phyloP scores from a whole-genome alignment of 2,329 filamentous ascomycete species.

The Spiromastix sp. region DNA sequence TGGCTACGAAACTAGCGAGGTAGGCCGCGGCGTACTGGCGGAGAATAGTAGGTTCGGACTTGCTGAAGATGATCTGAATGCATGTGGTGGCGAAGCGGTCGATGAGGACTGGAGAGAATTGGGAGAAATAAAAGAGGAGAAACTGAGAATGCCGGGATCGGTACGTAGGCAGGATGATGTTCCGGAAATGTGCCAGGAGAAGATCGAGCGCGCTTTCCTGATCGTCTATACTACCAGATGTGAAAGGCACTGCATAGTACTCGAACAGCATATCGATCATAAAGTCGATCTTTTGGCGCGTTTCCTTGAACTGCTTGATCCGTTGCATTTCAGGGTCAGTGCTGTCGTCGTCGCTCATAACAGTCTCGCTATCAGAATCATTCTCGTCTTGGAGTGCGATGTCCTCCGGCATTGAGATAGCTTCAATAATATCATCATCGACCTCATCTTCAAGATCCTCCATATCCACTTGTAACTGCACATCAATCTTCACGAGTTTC shows the following conservation, averaged over 20 bases:
- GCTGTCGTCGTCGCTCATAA: slow-evolving; percentile 53
- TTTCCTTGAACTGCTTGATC: slow-evolving; percentile 63
- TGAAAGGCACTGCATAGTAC: slow-evolving; percentile 66
- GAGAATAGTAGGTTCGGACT: slow-evolving; percentile 56
- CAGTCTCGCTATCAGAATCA: slow-evolving; percentile 52
- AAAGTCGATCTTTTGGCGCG: slow-evolving; percentile 82
- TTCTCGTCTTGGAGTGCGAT: slow-evolving; percentile 18
- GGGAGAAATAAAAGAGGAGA: slow-evolving; percentile 88
- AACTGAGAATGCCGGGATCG: slow-evolving; percentile 92
- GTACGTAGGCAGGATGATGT: slow-evolving; percentile 80
- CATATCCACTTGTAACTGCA: slow-evolving; percentile 86
- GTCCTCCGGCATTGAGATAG: slow-evolving; percentile 14
- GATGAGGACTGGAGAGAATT: slow-evolving; percentile 65
- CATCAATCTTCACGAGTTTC: slow-evolving; percentile 84
- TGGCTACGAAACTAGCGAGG: slow-evolving; percentile 85
- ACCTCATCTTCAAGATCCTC: slow-evolving; percentile 87
- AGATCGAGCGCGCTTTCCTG: slow-evolving; percentile 66
- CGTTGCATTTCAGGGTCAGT: slow-evolving; percentile 37
- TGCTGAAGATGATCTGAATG: slow-evolving; percentile 61
- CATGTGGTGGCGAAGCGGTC: slow-evolving; percentile 75
- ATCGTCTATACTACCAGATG: slow-evolving; percentile 54
- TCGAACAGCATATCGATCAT: slow-evolving; percentile 82
- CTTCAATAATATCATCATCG: slow-evolving; percentile 58
- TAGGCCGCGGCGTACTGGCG: slow-evolving; percentile 85
- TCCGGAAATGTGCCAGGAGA: slow-evolving; percentile 74